A percentile compares a stretch with the other conserved stretches of the same genome.
Evolutionary conservation across 202 grass and related monocot species (phyloP).

Genomic region (Hordeum pubiflorum): DNA sequence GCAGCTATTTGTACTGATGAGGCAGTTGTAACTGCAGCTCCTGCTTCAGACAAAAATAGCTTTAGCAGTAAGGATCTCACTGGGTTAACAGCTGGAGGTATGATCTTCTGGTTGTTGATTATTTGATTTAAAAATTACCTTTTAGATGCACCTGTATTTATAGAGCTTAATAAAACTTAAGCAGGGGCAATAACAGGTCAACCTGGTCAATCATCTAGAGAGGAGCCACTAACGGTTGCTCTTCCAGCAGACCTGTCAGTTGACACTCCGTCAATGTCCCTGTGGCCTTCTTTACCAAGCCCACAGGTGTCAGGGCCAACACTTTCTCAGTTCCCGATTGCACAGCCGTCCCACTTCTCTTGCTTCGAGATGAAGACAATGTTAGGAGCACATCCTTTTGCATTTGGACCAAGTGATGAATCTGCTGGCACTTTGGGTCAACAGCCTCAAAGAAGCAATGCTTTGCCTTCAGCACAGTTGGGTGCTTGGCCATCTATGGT

Average conservation of each 20-base stretch:
- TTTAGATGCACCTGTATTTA: constrained; percentile 24
- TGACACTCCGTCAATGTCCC: constrained; percentile 67
- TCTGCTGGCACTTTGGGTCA: constrained; percentile 52
- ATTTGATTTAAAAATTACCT: constrained; percentile 12
- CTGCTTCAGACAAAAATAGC: constrained; percentile 53
- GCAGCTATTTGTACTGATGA: constrained; percentile 93
- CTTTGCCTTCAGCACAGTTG: constrained; percentile 47
- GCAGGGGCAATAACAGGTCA: constrained; percentile 46
- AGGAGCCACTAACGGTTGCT: constrained; percentile 67
- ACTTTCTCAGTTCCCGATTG: constrained; percentile 73
- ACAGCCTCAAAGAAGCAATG: constrained; percentile 58
- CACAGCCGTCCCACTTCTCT: constrained; percentile 65
- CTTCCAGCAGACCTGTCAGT: constrained; percentile 96
- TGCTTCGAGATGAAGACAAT: constrained; percentile 88
- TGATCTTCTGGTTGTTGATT: constrained; percentile 20
- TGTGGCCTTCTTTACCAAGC: constrained; percentile 78
- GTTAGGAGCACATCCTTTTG: constrained; percentile 62
- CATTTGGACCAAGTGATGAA: constrained; percentile 78
- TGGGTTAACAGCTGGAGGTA: constrained; percentile 59
- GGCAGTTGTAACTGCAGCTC: constrained; percentile 34
- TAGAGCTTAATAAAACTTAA: constrained; percentile 31
- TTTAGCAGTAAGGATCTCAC: constrained; percentile 45
- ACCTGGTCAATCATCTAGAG: constrained; percentile 51
- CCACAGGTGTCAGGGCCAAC: constrained; percentile 64
- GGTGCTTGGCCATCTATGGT: constrained; percentile 71